Percentiles rank a stretch among this genome's conserved stretches.
These are phyloP conservation scores for Neurospora sublineolata DNA, from an alignment of 495 filamentous ascomycete genomes.

Conservation along the genomic window DNA sequence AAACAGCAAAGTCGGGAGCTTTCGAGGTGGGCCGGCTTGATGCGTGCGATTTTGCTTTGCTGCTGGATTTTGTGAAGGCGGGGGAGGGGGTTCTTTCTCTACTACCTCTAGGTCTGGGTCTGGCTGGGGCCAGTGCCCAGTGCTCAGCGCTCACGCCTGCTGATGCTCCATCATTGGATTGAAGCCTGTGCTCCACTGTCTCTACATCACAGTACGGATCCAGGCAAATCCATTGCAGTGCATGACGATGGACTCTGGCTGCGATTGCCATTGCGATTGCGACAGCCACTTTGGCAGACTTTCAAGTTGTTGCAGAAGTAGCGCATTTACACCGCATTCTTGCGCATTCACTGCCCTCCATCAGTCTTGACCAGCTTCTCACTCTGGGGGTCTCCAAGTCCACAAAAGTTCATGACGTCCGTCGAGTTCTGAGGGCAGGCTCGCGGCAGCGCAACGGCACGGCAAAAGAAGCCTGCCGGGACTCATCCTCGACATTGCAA, in stretches of 20 bases:
- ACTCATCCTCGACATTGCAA: neutral
- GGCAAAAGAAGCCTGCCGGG: neutral
- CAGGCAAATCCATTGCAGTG: neutral
- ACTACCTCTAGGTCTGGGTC: conserved; percentile 14
- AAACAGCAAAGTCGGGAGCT: conserved; percentile 8
- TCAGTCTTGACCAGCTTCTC: neutral
- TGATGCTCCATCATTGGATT: neutral
- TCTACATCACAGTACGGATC: neutral
- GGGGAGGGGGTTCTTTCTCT: conserved; percentile 27
- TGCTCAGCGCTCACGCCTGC: neutral
- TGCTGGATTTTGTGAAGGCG: conserved; percentile 29
- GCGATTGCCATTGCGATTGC: neutral
- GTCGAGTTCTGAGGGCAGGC: neutral
- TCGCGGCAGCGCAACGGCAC: neutral
- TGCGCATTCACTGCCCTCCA: neutral
- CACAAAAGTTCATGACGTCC: neutral
- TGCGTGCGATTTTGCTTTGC: conserved; percentile 18
- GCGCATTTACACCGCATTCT: neutral
- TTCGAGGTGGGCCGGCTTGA: neutral
- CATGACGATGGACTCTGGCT: neutral
- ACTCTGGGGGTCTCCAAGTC: neutral
- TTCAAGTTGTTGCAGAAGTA: neutral
- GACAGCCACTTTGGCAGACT: neutral
- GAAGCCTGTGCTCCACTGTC: neutral
- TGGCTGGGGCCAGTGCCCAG: neutral